phyloP scores from a whole-genome alignment of 2,329 filamentous ascomycete species.

The Colletotrichum lentis region DNA sequence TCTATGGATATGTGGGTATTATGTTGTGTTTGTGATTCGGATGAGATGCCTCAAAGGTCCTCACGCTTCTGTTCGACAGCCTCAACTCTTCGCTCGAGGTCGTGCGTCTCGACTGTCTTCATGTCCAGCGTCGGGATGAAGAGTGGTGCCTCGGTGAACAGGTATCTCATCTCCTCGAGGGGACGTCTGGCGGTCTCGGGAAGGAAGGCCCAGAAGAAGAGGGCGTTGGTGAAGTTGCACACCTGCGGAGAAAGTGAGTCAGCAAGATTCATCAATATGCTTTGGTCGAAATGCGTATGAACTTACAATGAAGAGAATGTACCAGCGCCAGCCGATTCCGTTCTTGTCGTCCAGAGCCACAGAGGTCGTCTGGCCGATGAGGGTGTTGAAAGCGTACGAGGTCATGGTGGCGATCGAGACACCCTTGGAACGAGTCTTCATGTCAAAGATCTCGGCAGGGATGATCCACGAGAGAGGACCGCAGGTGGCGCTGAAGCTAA shows the following conservation, averaged over 20 bases:
- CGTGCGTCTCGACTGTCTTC: constrained; percentile 51
- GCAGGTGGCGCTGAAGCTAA: constrained; percentile 75
- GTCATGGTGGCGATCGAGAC: constrained; percentile 78
- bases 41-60: constrained; percentile 12
- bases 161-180: constrained; percentile 73
- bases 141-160: constrained; percentile 71
- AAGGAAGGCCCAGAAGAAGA: constrained; percentile 69
- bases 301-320: constrained; percentile 55
- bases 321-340: constrained; percentile 58
- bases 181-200: constrained; percentile 72
- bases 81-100: constrained; percentile 66
- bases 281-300: background rate
- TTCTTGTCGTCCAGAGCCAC: constrained; percentile 55
- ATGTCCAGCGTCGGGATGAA: constrained; percentile 67
- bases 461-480: constrained; percentile 71
- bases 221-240: constrained; percentile 65
- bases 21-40: background rate
- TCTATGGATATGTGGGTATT: background rate
- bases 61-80: constrained; percentile 63
- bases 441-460: constrained; percentile 79
- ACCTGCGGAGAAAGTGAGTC: constrained; percentile 44
- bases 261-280: background rate
- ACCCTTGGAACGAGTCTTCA: constrained; percentile 75
- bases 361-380: constrained; percentile 75
- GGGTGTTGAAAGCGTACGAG: constrained; percentile 78